Evolutionary conservation across 2,329 filamentous ascomycete species (phyloP).

Genomic region (Fusarium nisikadoi): DNA sequence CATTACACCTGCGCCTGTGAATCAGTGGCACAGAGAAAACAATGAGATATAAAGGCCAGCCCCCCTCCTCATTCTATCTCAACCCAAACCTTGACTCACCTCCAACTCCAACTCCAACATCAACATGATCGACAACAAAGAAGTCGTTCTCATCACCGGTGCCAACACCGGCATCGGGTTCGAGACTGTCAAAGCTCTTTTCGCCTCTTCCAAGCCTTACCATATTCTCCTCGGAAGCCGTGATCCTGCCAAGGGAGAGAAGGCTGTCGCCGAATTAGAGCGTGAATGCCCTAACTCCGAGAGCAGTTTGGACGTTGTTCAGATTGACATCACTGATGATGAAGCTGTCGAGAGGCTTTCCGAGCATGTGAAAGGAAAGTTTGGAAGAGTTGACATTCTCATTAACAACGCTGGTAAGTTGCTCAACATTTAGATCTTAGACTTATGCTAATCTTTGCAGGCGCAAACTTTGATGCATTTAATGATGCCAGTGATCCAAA

Average conservation of each 20-base stretch:
- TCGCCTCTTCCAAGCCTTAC: conserved; percentile 60
- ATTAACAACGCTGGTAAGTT: conserved; percentile 66
- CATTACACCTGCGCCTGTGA: background rate
- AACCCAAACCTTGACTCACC: background rate
- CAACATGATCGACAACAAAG: conserved; percentile 42
- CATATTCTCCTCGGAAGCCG: conserved; percentile 67
- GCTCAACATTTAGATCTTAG: too few species aligned
- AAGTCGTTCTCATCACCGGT: conserved; percentile 68
- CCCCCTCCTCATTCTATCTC: background rate
- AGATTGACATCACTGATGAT: conserved; percentile 65
- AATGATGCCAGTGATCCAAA: conserved; percentile 40
- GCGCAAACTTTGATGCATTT: conserved; percentile 56
- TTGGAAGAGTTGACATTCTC: conserved; percentile 61
- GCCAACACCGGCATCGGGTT: conserved; percentile 71
- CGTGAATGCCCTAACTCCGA: conserved; percentile 52
- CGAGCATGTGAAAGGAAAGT: conserved; percentile 53
- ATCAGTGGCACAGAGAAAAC: background rate
- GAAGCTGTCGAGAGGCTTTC: conserved; percentile 60
- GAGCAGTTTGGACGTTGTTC: conserved; percentile 58
- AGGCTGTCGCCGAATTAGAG: conserved; percentile 55
- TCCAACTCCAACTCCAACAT: background rate
- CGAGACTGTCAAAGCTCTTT: conserved; percentile 65
- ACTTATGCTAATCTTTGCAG: conserved; percentile 36
- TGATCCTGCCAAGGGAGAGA: conserved; percentile 60
- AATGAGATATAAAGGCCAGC: conserved; percentile 1